Evolutionary conservation across 345 rosid species (phyloP).

Genomic region (Eucalyptus decipiens): DNA sequence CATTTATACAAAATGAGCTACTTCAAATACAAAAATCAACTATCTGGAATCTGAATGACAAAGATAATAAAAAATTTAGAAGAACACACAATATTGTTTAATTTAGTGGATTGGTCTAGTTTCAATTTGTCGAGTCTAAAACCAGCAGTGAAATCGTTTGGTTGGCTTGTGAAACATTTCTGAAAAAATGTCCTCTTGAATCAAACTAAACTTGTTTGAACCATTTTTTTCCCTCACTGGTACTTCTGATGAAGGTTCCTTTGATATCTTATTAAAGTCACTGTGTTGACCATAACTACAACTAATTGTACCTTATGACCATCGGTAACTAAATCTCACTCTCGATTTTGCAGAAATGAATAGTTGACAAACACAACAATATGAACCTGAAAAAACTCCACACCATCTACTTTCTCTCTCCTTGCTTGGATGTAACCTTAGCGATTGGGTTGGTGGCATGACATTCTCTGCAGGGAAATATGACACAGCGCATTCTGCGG

Average conservation of each 20-base stretch:
- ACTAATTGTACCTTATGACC: neutral
- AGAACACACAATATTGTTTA: neutral
- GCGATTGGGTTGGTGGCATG: conserved; percentile 6
- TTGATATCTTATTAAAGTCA: neutral
- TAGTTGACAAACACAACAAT: neutral
- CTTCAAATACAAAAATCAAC: neutral
- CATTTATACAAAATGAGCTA: neutral
- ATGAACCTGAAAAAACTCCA: neutral
- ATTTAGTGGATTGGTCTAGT: neutral
- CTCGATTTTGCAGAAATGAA: neutral
- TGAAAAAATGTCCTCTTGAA: neutral
- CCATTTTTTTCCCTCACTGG: neutral
- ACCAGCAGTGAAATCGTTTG: neutral
- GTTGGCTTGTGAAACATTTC: neutral
- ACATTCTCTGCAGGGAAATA: conserved; percentile 35
- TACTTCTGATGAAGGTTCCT: neutral
- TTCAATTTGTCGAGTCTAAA: neutral
- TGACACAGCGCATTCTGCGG: conserved; percentile 7
- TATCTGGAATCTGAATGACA: neutral
- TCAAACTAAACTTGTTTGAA: neutral
- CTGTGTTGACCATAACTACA: neutral
- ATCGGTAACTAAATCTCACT: neutral
- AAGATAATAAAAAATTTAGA: neutral
- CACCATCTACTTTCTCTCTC: neutral
- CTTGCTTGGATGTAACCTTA: neutral